Percentiles rank a stretch among this genome's conserved stretches.
Conservation (phyloP, 352 stramenopile species). For the Phytophthora pini region DNA sequence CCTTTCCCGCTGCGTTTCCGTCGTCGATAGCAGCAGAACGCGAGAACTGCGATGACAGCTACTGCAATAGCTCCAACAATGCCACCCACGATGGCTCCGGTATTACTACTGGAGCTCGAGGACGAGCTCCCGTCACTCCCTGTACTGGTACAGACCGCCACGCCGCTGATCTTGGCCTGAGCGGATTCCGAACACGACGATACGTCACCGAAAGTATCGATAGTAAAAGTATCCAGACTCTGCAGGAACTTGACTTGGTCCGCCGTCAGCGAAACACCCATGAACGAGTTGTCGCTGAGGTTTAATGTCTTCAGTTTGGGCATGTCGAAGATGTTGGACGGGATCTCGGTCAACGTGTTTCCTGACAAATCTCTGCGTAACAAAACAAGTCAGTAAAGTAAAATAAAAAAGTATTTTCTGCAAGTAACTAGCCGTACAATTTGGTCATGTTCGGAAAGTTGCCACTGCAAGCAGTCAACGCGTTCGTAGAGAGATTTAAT, state of each 20-base stretch:
- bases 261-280: constrained; percentile 43
- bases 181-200: constrained; percentile 30
- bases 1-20: constrained; percentile 27
- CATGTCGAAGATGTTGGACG: constrained; percentile 55
- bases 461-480: constrained; percentile 53
- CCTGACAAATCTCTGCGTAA: constrained; percentile 53
- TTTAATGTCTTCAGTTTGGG: constrained; percentile 49
- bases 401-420: background rate
- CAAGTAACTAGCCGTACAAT: constrained; percentile 41
- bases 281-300: constrained; percentile 56
- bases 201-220: constrained; percentile 47
- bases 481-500: constrained; percentile 68
- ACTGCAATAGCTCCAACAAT: constrained; percentile 53
- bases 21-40: constrained; percentile 37
- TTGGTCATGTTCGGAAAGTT: constrained; percentile 53
- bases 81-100: constrained; percentile 47
- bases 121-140: constrained; percentile 2
- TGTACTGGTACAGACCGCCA: constrained; percentile 47
- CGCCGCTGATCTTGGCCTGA: constrained; percentile 32
- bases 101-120: constrained; percentile 32
- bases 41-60: constrained; percentile 27
- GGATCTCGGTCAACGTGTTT: constrained; percentile 56
- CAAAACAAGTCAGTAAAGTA: background rate
- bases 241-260: constrained; percentile 54
- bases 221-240: constrained; percentile 41